Evolutionary conservation across 2,329 filamentous ascomycete species (phyloP), one percentile per base, ranked within the genome.

Genomic region (Beauveria asiatica): DNA sequence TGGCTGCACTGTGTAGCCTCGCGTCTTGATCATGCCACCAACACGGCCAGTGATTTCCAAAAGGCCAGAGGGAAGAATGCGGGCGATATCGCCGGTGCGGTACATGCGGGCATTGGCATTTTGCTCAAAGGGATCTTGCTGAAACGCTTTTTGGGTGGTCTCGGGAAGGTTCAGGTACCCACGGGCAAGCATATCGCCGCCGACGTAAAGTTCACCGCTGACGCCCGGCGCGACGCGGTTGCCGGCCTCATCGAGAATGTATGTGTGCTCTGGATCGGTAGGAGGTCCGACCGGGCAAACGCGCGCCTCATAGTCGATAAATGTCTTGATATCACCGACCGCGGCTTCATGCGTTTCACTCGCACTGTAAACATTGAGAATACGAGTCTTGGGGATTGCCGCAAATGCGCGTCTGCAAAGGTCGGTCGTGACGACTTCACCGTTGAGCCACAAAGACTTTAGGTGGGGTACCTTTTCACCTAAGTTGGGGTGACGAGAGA

Each of bases 341-440:
- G 89, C 88, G 62, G 90, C 85, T 72, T 92, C 88, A 64, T 92
- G 88, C 0, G 89, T 92, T 71, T 93, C 89, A 67, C 88, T 91
- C 17, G 89, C 88, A 68, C 88, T 91, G 74, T 93, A 93, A 66
- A 88, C 88, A 66, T 92, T 93, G 63, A 92, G 81, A 13, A 93
- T 74, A 17, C 87, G 84, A 3, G 84, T 80, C 0, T 85, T 81
- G 0, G 89, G 88, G 4, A 92, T 78, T 2, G 86, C 85, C 59
- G 83, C 82, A 57, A 88, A 77, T 2, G 84, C 86, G 45, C 88
- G 82, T 27, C 84, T 83, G 37, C 86, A 88, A 17, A 92, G 81
- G 68, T 92, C 89, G 0, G 88, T 88, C 0, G 88, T 90, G 57
- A 92, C 89, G 1, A 93, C 89, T 73, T 93, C 89, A 54, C 89